Percentiles rank a stretch among this genome's conserved stretches.
These are phyloP conservation scores for Sisymbrium irio DNA, from an alignment of 345 rosid genomes.

Conservation along the genomic window DNA sequence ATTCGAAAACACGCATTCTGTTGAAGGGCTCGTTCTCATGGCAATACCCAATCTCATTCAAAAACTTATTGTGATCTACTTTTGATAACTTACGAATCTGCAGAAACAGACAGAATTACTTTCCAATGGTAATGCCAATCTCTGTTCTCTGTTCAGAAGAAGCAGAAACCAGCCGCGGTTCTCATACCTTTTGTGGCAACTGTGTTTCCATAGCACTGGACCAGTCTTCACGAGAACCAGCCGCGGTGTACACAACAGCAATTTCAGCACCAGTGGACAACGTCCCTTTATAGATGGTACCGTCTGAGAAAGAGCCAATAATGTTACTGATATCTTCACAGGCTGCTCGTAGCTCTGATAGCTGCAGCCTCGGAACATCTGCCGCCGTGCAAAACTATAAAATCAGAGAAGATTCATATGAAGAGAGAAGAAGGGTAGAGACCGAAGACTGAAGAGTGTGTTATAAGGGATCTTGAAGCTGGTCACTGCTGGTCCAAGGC, in stretches of 20 bases:
- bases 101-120: constrained; percentile 19
- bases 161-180: not conserved
- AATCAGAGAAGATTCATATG: not conserved
- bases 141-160: not conserved
- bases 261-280: constrained; percentile 88
- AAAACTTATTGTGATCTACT: constrained; percentile 87
- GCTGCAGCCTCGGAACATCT: constrained; percentile 80
- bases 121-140: not conserved
- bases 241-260: constrained; percentile 58
- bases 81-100: constrained; percentile 79
- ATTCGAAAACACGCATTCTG: constrained; percentile 91
- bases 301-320: constrained; percentile 67
- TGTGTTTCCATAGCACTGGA: constrained; percentile 63
- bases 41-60: constrained; percentile 84
- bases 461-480: constrained; percentile 72
- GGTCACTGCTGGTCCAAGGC: constrained; percentile 90
- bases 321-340: constrained; percentile 97
- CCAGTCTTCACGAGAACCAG: constrained; percentile 61
- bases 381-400: constrained; percentile 22
- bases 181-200: constrained; percentile 71
- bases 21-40: constrained; percentile 80
- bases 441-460: not conserved
- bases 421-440: not conserved
- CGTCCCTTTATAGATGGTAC: constrained; percentile 83
- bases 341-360: constrained; percentile 83